Percentiles rank a stretch among this genome's conserved stretches.
Evolutionary conservation across 441 rosid genomes (phyloP).

Genomic region (Theobroma grandiflorum): DNA sequence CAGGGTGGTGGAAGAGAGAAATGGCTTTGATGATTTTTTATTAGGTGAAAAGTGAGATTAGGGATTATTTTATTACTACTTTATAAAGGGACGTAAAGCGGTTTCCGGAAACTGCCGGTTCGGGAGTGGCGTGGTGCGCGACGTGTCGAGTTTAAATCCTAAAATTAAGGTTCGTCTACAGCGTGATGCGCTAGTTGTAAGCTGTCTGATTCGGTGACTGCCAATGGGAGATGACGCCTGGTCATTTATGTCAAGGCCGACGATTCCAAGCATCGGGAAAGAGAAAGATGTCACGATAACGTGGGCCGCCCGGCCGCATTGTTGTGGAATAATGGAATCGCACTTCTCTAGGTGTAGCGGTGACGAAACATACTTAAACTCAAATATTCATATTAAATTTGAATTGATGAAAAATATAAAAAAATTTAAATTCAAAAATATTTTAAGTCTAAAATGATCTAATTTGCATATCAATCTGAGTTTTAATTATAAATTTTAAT

Average conservation of each 20-base stretch:
- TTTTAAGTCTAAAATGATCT: too few relatives aligned
- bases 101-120: conserved; percentile 30
- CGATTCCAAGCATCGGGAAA: not conserved
- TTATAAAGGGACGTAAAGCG: not conserved
- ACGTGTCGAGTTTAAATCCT: not conserved
- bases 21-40: not conserved
- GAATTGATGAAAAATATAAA: too few relatives aligned
- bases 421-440: too few relatives aligned
- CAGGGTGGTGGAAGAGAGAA: not conserved
- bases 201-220: conserved; percentile 13
- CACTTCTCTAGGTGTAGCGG: not conserved
- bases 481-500: too few relatives aligned
- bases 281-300: not conserved
- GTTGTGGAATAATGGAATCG: conserved; percentile 8
- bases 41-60: not conserved
- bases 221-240: not conserved
- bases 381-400: too few relatives aligned
- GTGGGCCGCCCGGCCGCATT: conserved; percentile 19
- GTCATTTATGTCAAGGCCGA: not conserved
- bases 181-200: not conserved
- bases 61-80: not conserved
- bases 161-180: not conserved
- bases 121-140: not conserved
- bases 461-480: too few relatives aligned
- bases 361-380: too few relatives aligned